These are phyloP conservation scores for Trichoderma sp. DNA, from an alignment of 2,329 filamentous ascomycete genomes.

Conservation along the genomic window DNA sequence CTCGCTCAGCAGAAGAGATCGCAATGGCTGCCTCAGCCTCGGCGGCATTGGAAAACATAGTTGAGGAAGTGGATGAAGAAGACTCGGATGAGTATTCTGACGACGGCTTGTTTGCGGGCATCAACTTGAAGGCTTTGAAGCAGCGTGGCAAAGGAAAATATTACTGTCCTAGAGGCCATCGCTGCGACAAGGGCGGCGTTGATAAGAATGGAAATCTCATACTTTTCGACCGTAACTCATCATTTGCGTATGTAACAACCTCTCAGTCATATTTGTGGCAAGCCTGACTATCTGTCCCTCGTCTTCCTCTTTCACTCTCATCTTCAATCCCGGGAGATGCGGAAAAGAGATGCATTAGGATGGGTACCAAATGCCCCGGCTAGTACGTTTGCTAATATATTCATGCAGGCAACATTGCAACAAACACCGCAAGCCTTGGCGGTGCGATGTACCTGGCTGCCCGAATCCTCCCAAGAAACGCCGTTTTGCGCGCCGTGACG, in stretches of 20 bases:
- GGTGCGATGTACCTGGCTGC: constrained; percentile 45
- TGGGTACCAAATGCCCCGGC: constrained; percentile 14
- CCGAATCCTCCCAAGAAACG: constrained; percentile 49
- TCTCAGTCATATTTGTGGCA: neutral
- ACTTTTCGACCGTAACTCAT: constrained; percentile 49
- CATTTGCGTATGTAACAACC: constrained; percentile 42
- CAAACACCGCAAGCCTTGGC: constrained; percentile 49
- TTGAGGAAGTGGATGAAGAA: constrained; percentile 32
- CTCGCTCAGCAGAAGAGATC: constrained; percentile 27
- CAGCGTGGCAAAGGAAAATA: constrained; percentile 47
- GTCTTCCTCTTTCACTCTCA: neutral
- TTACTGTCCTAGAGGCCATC: constrained; percentile 42
- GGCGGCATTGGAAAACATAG: neutral
- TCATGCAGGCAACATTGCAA: constrained; percentile 47
- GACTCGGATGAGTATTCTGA: constrained; percentile 43
- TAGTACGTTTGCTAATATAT: constrained; percentile 25
- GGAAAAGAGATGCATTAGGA: neutral
- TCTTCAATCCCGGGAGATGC: neutral
- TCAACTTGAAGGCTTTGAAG: constrained; percentile 47
- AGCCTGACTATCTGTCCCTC: neutral
- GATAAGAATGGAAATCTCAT: constrained; percentile 45
- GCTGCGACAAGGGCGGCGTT: constrained; percentile 48
- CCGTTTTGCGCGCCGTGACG: constrained; percentile 48
- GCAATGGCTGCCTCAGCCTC: neutral
- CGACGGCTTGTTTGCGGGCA: constrained; percentile 43